Evolutionary conservation across 805 yeast genomes (phyloP).

Genomic region (Ogataea neopini): DNA sequence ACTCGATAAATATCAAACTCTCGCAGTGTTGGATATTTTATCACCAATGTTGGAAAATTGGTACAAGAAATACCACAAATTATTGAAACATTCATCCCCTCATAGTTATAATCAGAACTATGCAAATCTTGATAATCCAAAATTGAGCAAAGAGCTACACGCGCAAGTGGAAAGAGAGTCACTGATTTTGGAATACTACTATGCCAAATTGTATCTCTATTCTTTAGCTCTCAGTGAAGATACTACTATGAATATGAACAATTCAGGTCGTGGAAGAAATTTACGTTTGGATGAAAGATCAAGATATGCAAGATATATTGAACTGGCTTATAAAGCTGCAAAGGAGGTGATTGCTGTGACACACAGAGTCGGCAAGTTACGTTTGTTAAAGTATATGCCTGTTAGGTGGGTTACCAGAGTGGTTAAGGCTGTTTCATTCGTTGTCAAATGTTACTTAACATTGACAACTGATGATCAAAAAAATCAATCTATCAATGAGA

Average conservation of each 20-base stretch:
- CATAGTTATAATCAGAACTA: constrained; percentile 31
- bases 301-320: constrained; percentile 73
- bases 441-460: constrained; percentile 80
- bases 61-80: constrained; percentile 61
- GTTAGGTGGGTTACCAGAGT: constrained; percentile 89
- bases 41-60: constrained; percentile 79
- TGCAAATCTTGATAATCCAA: constrained; percentile 31
- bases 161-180: constrained; percentile 63
- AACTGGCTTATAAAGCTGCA: constrained; percentile 81
- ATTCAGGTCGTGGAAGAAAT: constrained; percentile 31
- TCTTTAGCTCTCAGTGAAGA: constrained; percentile 72
- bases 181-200: constrained; percentile 77
- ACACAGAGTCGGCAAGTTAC: constrained; percentile 63
- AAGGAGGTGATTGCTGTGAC: constrained; percentile 74
- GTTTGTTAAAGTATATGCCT: constrained; percentile 75
- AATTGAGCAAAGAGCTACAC: constrained; percentile 40
- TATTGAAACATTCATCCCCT: constrained; percentile 51
- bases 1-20: constrained; percentile 59
- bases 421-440: constrained; percentile 85
- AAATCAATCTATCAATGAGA: constrained; percentile 23
- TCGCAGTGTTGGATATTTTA: constrained; percentile 69
- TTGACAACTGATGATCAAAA: constrained; percentile 40
- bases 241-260: constrained; percentile 36
- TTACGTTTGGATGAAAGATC: constrained; percentile 69
- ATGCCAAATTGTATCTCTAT: constrained; percentile 79